phyloP scores from a whole-genome alignment of 2,329 filamentous ascomycete species.

The Nannizziopsis arthrosporioides region DNA sequence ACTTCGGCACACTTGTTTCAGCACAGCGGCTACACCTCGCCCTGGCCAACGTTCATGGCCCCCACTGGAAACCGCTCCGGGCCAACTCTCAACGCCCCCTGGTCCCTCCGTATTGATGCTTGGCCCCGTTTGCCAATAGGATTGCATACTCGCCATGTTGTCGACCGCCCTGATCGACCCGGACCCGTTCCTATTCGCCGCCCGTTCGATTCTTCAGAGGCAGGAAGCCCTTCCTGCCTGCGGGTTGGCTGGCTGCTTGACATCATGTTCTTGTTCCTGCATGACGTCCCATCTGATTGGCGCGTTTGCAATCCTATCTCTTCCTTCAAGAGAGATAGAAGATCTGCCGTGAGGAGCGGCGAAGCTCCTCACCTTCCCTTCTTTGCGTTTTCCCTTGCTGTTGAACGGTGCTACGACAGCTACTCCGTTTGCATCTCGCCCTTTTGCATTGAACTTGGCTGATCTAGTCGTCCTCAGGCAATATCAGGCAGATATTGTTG shows the following conservation, averaged over 20 bases:
- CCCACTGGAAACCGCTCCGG: conserved; percentile 8
- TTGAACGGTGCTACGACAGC: too few species aligned
- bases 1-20: conserved; percentile 5
- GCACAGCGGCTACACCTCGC: conserved; percentile 2
- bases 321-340: not conserved
- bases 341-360: not conserved
- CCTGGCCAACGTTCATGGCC: not conserved
- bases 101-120: not conserved
- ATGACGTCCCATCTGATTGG: conserved; percentile 2
- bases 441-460: not conserved
- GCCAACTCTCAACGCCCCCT: not conserved
- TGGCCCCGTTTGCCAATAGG: not conserved
- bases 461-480: conserved; percentile 1
- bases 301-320: not conserved
- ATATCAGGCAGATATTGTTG: conserved; percentile 2
- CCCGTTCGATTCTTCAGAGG: conserved; percentile 2
- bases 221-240: not conserved
- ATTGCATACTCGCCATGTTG: not conserved
- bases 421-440: not conserved
- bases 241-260: conserved; percentile 3
- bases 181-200: conserved; percentile 3
- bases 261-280: not conserved
- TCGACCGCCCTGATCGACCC: not conserved
- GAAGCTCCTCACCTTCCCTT: not conserved
- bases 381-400: not conserved